These are phyloP conservation scores for Saccharum hybrid DNA, from an alignment of 202 grass and related monocot genomes.

Conservation along the genomic window DNA sequence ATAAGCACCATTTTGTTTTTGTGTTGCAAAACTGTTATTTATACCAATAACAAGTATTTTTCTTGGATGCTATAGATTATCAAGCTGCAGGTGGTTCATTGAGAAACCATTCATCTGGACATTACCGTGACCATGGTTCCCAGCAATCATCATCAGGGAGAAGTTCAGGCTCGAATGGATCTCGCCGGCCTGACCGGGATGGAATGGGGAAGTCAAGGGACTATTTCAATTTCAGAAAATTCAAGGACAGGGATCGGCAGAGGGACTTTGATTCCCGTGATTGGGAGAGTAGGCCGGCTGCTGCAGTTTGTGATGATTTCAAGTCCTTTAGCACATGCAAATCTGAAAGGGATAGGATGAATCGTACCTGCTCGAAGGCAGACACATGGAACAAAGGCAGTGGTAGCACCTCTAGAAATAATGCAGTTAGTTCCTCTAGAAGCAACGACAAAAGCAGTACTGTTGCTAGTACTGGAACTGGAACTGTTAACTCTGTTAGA, in stretches of 20 bases:
- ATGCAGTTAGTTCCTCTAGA: conserved; percentile 43
- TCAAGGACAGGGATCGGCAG: conserved; percentile 62
- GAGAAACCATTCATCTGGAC: conserved; percentile 56
- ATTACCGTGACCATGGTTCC: conserved; percentile 40
- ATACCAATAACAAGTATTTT: conserved; percentile 37
- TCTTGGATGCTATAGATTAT: conserved; percentile 54
- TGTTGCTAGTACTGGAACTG: not conserved
- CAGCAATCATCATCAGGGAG: conserved; percentile 44
- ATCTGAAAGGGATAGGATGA: conserved; percentile 62
- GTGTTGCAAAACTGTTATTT: conserved; percentile 32
- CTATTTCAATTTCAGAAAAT: conserved; percentile 76
- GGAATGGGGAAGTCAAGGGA: conserved; percentile 62
- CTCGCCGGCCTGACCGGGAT: conserved; percentile 45
- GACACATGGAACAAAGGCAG: conserved; percentile 66
- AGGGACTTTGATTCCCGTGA: conserved; percentile 58
- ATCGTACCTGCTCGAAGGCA: conserved; percentile 37
- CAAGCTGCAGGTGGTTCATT: conserved; percentile 57
- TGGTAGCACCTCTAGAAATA: conserved; percentile 54
- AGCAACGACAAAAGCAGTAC: not conserved
- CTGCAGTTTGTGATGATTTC: conserved; percentile 52
- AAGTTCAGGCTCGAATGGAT: conserved; percentile 57
- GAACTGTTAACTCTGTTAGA: conserved; percentile 1
- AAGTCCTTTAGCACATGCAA: conserved; percentile 62
- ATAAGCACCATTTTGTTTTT: conserved; percentile 23
- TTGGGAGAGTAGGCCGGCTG: conserved; percentile 58